phyloP scores from a whole-genome alignment of 345 rosid genomes.

The Murraya koenigii region DNA sequence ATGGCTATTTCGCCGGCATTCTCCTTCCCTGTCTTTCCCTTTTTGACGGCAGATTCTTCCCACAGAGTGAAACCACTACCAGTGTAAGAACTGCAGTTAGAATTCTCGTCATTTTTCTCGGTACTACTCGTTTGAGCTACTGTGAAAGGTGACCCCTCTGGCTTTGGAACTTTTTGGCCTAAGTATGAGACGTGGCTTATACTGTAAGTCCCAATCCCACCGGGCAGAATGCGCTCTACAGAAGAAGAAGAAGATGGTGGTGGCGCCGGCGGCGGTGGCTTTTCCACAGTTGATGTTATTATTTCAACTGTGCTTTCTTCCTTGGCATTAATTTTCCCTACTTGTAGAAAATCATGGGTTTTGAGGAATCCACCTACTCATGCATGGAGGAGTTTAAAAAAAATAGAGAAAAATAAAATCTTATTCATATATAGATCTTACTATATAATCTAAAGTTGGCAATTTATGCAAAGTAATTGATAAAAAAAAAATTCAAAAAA shows the following conservation, averaged over 20 bases:
- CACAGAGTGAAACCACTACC: conserved; percentile 81
- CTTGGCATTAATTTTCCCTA: conserved; percentile 44
- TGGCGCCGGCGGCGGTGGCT: conserved; percentile 58
- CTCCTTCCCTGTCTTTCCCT: conserved; percentile 98
- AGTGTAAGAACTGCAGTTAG: conserved; percentile 76
- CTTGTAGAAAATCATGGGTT: conserved; percentile 83
- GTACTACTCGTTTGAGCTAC: conserved; percentile 46
- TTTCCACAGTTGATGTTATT: conserved; percentile 39
- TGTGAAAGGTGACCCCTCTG: conserved; percentile 54
- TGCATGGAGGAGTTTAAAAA: background rate
- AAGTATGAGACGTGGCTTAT: conserved; percentile 68
- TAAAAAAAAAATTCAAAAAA: no score
- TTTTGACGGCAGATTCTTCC: conserved; percentile 73
- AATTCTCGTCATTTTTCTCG: conserved; percentile 70
- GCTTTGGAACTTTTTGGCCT: conserved; percentile 58
- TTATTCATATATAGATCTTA: background rate
- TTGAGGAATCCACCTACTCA: conserved; percentile 52
- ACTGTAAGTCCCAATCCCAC: conserved; percentile 91
- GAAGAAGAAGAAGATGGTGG: conserved; percentile 42
- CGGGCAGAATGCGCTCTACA: conserved; percentile 70
- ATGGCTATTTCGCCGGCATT: conserved; percentile 47
- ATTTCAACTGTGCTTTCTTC: conserved; percentile 46
- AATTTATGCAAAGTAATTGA: background rate
- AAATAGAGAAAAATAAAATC: background rate
- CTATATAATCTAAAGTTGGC: background rate